These are phyloP conservation scores for Musa itinerans DNA, from an alignment of 176 grass and related monocot species.

Conservation along the genomic window DNA sequence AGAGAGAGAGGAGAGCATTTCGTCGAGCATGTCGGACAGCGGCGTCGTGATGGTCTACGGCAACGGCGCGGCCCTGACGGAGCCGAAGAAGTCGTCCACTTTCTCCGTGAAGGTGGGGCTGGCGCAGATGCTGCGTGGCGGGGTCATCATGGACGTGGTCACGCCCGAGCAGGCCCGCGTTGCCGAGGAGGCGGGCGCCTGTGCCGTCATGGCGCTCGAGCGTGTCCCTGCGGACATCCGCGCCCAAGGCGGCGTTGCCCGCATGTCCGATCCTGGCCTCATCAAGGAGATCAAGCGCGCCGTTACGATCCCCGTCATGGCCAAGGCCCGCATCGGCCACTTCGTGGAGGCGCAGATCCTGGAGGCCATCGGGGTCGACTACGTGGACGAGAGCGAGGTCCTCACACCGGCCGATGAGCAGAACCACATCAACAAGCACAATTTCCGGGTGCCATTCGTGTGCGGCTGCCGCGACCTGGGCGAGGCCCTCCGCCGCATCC, in stretches of 20 bases:
- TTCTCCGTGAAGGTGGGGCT: slow-evolving; percentile 10
- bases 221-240: neutral
- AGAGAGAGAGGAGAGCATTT: neutral
- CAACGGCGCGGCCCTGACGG: slow-evolving; percentile 1
- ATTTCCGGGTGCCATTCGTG: slow-evolving; percentile 3
- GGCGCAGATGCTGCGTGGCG: too few species aligned
- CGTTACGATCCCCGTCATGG: slow-evolving; percentile 90
- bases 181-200: too few species aligned
- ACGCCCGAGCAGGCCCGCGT: neutral
- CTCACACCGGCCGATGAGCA: slow-evolving; percentile 36
- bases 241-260: slow-evolving; percentile 6
- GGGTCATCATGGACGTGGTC: too few species aligned
- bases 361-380: slow-evolving; percentile 65
- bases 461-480: slow-evolving; percentile 6
- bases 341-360: slow-evolving; percentile 81
- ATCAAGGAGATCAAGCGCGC: slow-evolving; percentile 61
- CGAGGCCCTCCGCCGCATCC: slow-evolving; percentile 4
- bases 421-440: slow-evolving; percentile 9
- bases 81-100: slow-evolving; percentile 8
- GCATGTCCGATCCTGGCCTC: slow-evolving; percentile 5
- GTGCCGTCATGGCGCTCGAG: too few species aligned
- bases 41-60: slow-evolving; percentile 12
- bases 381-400: slow-evolving; percentile 85
- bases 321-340: slow-evolving; percentile 84
- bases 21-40: neutral